These are phyloP conservation scores for Tulasnella sp. DNA, from an alignment of 768 basidiomycete species.

Conservation along the genomic window DNA sequence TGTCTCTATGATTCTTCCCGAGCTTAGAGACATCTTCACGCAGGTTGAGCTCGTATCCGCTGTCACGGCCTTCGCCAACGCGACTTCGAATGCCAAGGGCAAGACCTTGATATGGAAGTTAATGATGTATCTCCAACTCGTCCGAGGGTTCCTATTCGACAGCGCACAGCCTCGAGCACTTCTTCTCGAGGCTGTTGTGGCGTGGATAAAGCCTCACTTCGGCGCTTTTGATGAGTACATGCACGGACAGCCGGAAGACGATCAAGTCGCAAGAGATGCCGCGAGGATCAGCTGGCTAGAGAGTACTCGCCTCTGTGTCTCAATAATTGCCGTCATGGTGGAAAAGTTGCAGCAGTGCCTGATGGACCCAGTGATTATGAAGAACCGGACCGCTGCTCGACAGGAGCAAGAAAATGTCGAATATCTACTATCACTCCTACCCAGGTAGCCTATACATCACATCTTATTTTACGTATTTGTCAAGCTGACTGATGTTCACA, in stretches of 20 bases:
- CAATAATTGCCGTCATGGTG: conserved; percentile 78
- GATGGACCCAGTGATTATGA: conserved; percentile 50
- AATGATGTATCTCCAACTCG: conserved; percentile 86
- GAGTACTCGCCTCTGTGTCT: conserved; percentile 77
- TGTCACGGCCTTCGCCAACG: conserved; percentile 66
- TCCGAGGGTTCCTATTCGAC: conserved; percentile 80
- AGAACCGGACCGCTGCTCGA: conserved; percentile 48
- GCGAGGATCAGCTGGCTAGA: conserved; percentile 85
- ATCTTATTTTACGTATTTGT: neutral
- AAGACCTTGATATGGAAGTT: conserved; percentile 90
- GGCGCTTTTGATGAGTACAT: conserved; percentile 80
- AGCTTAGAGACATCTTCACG: conserved; percentile 68
- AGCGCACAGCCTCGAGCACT: conserved; percentile 63
- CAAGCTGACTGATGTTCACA: conserved; percentile 7
- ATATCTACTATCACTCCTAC: conserved; percentile 66
- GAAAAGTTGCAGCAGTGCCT: conserved; percentile 79
- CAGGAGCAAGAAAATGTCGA: conserved; percentile 93
- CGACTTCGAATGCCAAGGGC: conserved; percentile 64
- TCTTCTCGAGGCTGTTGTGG: conserved; percentile 75
- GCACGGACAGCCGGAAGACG: conserved; percentile 51
- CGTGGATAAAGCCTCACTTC: conserved; percentile 93
- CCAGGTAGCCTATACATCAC: conserved; percentile 45
- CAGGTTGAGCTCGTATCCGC: conserved; percentile 78
- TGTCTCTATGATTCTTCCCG: conserved; percentile 85
- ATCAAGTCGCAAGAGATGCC: conserved; percentile 53